Evolutionary conservation across 768 basidiomycete species (phyloP).

Genomic region (Boletus rubroflammeus): DNA sequence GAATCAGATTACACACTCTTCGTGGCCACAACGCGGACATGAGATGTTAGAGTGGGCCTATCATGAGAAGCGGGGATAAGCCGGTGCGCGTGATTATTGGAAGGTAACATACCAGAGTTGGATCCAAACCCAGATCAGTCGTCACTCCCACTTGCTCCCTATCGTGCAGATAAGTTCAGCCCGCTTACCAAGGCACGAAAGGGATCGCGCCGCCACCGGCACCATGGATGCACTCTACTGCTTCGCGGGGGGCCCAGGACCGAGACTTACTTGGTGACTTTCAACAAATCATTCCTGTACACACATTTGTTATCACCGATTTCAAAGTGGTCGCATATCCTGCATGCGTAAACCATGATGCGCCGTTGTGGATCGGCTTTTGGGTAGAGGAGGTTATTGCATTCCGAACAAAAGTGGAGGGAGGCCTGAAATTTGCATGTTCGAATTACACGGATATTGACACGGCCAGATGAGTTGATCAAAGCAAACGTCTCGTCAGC

Average conservation of each 20-base stretch:
- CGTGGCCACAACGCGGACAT: constrained; percentile 78
- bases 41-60: constrained; percentile 81
- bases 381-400: constrained; percentile 92
- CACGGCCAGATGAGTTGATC: neutral
- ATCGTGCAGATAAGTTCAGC: constrained; percentile 7
- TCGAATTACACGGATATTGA: neutral
- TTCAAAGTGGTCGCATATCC: constrained; percentile 87
- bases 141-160: constrained; percentile 95
- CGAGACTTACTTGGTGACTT: constrained; percentile 76
- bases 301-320: constrained; percentile 85
- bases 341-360: constrained; percentile 86
- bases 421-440: constrained; percentile 51
- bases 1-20: constrained; percentile 58
- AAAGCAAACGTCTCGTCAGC: constrained; percentile 16
- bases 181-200: neutral
- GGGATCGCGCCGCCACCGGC: constrained; percentile 13
- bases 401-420: constrained; percentile 89
- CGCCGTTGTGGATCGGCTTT: constrained; percentile 84
- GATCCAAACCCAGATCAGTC: constrained; percentile 81
- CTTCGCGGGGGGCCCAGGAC: neutral
- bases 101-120: constrained; percentile 64
- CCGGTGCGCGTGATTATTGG: neutral
- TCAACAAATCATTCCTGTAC: constrained; percentile 89
- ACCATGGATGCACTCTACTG: neutral
- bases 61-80: neutral